A percentile compares a stretch with the other conserved stretches of the same genome.
These are phyloP conservation scores for Diaporthe aspalathi DNA, from an alignment of 2,329 filamentous ascomycete species.

Conservation along the genomic window DNA sequence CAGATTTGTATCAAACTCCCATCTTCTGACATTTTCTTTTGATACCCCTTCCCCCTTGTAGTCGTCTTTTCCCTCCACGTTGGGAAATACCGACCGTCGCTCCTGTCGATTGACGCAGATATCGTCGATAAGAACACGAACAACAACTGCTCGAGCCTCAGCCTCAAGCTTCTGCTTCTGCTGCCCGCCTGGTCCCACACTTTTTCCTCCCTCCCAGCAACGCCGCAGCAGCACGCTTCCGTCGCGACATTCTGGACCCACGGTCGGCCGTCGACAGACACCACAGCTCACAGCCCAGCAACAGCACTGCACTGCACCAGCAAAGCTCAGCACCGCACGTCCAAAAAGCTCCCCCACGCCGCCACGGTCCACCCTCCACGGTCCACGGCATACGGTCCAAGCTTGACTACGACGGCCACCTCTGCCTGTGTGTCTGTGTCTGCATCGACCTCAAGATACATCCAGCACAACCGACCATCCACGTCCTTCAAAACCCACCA, in stretches of 20 bases:
- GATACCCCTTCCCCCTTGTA: constrained; percentile 34
- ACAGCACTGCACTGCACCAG: not conserved
- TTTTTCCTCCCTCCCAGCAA: constrained; percentile 30
- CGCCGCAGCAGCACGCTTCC: constrained; percentile 2
- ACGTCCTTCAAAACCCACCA: constrained; percentile 12
- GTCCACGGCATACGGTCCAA: constrained; percentile 30
- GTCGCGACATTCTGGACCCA: constrained; percentile 36
- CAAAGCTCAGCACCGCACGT: constrained; percentile 10
- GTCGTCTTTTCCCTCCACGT: not conserved
- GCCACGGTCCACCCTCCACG: constrained; percentile 26
- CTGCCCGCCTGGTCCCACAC: constrained; percentile 32
- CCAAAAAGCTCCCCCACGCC: constrained; percentile 15
- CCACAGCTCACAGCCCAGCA: not conserved
- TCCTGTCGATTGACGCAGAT: constrained; percentile 24
- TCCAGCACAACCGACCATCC: constrained; percentile 9
- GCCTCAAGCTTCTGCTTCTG: not conserved
- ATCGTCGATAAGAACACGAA: constrained; percentile 4
- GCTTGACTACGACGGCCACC: constrained; percentile 34
- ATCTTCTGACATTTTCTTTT: constrained; percentile 36
- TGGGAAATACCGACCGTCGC: not conserved
- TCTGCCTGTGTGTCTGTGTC: constrained; percentile 19
- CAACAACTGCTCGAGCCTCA: constrained; percentile 16
- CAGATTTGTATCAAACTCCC: constrained; percentile 29
- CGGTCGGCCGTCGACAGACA: constrained; percentile 34
- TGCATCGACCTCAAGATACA: constrained; percentile 23